Evolutionary conservation across 495 filamentous ascomycete genomes (phyloP), one percentile per base, ranked within the genome.

Genomic region (Astrothelium macrocarpum): DNA sequence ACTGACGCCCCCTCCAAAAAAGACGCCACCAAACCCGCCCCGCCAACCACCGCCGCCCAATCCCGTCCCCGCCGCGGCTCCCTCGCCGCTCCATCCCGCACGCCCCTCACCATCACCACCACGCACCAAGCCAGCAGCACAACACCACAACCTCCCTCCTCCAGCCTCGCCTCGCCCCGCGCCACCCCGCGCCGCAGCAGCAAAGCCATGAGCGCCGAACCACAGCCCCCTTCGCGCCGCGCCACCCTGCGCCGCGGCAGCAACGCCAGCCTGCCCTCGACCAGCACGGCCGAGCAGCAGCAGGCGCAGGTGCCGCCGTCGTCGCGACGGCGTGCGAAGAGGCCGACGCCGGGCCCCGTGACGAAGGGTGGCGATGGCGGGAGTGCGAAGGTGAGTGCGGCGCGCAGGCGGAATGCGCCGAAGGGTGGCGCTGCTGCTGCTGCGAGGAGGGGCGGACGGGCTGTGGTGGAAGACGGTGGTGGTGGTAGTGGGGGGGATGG

Each of bases 281-380:
- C 29, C 59, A 14, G 60, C 72, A 64, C 66, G 61, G 18, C 36
- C 53, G 39, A 36, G 23, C 53, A 64, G 62, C 56, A 53, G 62
- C 59, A 60, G 1, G 42, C 61, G 12, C 18, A 65, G n/a, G 53
- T 36, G 34, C 53, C 68, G 18, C 64, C 65, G 10, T 16, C 46
- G 11, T 42, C 25, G 12, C 64, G 39, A 36, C 79, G 77, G 32
- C 75, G 75, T 12, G 78, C 73, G 43, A 91, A 88, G 74, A 85
- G 88, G 34, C 89, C 88, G 28, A 88, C 88, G 14, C 90, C 90
- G 11, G 91, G 87, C 29, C 81, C 85, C 39, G 83, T 94, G n/a
- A 79, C 80, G 32, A 82, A 83, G 18, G 85, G 82, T 23, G 84
- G 84, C 63, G 85, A 88, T 67, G 89, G 87, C 60, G 88, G 87